Evolutionary conservation across 768 basidiomycete genomes (phyloP).

Genomic region (Tylopilus sp.): DNA sequence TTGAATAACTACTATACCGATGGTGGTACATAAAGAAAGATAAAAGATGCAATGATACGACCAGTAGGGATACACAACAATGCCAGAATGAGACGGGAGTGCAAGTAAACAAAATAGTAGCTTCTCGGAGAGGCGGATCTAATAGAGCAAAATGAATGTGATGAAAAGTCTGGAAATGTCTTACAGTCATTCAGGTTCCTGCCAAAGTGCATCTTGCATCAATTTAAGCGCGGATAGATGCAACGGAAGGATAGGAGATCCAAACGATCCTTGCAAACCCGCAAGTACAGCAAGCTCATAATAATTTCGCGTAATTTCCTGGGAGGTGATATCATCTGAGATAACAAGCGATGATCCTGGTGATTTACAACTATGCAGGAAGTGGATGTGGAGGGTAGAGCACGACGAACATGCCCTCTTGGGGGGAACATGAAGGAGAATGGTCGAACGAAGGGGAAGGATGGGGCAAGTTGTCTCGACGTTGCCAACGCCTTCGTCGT

Average conservation of each 20-base stretch:
- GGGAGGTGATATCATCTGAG: constrained; percentile 32
- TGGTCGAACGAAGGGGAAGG: constrained; percentile 54
- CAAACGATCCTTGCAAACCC: constrained; percentile 38
- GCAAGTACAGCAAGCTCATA: constrained; percentile 68
- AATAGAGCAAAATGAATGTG: constrained; percentile 3
- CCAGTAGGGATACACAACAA: constrained; percentile 29
- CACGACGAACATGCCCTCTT: constrained; percentile 37
- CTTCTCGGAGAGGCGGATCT: constrained; percentile 10
- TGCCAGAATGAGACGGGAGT: constrained; percentile 15
- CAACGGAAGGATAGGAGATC: constrained; percentile 47
- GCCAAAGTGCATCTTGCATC: constrained; percentile 38
- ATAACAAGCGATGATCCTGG: constrained; percentile 35
- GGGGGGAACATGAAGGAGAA: constrained; percentile 53
- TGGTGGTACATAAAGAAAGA: constrained; percentile 15
- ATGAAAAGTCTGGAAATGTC: background rate
- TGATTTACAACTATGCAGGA: constrained; percentile 50
- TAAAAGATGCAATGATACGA: constrained; percentile 24
- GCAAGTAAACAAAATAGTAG: constrained; percentile 6
- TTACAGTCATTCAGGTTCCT: constrained; percentile 21
- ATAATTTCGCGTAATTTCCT: constrained; percentile 66
- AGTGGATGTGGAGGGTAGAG: constrained; percentile 57
- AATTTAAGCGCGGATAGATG: constrained; percentile 55
- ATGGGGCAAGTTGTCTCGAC: constrained; percentile 37
- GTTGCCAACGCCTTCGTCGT: constrained; percentile 23
- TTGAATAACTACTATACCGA: constrained; percentile 19